Percentiles rank a stretch among this genome's conserved stretches.
Conservation (phyloP, 345 rosid genomes). For the Atalantia buxifolia region DNA sequence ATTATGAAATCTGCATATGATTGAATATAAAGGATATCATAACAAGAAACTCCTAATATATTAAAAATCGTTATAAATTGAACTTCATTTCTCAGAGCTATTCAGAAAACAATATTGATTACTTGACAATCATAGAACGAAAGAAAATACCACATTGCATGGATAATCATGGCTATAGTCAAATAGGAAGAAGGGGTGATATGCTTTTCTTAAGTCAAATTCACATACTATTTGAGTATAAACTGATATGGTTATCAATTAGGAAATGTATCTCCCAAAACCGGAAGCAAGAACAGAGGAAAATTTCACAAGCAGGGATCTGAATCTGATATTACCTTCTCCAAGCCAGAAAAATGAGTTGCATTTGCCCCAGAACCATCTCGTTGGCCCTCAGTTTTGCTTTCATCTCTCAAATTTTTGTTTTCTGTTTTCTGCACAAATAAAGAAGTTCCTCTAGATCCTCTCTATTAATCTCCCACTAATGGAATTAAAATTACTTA, state of each 20-base stretch:
- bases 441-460: conserved; percentile 27
- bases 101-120: neutral
- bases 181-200: neutral
- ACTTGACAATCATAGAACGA: neutral
- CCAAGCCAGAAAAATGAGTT: conserved; percentile 26
- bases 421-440: conserved; percentile 35
- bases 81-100: neutral
- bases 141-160: neutral
- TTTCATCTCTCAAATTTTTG: conserved; percentile 30
- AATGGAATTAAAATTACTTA: neutral
- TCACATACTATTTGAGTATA: neutral
- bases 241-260: neutral
- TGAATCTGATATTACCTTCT: conserved; percentile 2
- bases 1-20: neutral
- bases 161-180: neutral
- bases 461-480: conserved; percentile 37
- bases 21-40: neutral
- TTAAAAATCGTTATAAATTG: neutral
- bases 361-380: conserved; percentile 23
- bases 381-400: conserved; percentile 23
- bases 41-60: neutral
- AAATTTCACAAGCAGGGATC: neutral
- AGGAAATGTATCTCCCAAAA: neutral
- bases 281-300: too few species aligned
- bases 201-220: neutral